Conservation (phyloP, 2,329 filamentous ascomycete genomes). For the Aspergillus ruber region DNA sequence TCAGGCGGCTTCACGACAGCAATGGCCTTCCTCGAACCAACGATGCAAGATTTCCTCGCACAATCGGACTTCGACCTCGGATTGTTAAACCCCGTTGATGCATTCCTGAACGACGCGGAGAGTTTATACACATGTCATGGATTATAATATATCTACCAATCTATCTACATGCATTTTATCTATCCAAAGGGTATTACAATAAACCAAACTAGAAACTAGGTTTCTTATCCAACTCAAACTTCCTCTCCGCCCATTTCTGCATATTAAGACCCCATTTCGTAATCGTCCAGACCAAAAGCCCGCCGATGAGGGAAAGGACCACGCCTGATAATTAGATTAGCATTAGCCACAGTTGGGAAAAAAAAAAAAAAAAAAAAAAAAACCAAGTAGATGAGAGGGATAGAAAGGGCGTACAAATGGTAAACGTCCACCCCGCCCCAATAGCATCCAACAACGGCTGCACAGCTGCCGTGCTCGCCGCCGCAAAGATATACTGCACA, state of each 20-base stretch:
- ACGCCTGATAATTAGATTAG: constrained; percentile 16
- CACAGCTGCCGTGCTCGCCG: constrained; percentile 61
- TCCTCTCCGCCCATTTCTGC: constrained; percentile 28
- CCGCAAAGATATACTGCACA: constrained; percentile 68
- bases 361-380: no score
- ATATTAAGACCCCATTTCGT: constrained; percentile 27
- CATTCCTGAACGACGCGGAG: constrained; percentile 28
- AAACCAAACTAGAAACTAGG: background rate
- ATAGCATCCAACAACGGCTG: constrained; percentile 65
- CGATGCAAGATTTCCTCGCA: constrained; percentile 34
- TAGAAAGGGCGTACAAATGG: constrained; percentile 62
- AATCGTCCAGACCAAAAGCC: constrained; percentile 20
- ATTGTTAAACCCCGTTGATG: constrained; percentile 29
- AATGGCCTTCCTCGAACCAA: constrained; percentile 34
- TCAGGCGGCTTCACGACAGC: constrained; percentile 28
- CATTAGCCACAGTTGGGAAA: no score
- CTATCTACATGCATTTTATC: constrained; percentile 1
- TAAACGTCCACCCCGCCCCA: constrained; percentile 75
- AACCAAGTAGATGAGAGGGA: no score
- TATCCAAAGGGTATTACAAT: background rate
- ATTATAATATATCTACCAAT: constrained; percentile 8
- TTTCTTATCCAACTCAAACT: constrained; percentile 14
- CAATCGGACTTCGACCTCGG: constrained; percentile 33
- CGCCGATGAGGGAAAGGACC: constrained; percentile 22
- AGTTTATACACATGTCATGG: constrained; percentile 25